phyloP scores from a whole-genome alignment of 257 asterid genomes.

The Gentiana straminea region DNA sequence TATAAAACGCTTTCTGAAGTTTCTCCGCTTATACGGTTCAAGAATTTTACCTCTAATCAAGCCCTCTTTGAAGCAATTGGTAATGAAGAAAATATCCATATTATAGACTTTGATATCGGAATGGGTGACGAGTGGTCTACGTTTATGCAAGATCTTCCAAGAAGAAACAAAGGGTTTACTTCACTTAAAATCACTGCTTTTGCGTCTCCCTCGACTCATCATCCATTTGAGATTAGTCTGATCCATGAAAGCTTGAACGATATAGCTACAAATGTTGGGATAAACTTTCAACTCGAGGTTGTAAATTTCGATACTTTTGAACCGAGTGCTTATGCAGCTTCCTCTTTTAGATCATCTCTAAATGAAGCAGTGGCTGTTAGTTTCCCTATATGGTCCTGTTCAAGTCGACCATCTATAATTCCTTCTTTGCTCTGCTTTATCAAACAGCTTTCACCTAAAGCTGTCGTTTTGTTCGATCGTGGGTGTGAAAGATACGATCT shows the following conservation, averaged over 20 bases:
- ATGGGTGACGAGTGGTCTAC: conserved; percentile 59
- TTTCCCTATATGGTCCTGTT: conserved; percentile 41
- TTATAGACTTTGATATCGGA: conserved; percentile 52
- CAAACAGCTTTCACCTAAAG: conserved; percentile 37
- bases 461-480: conserved; percentile 32
- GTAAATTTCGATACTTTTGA: conserved; percentile 49
- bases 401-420: conserved; percentile 20
- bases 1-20: conserved; percentile 32
- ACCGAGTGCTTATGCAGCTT: conserved; percentile 22
- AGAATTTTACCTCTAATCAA: conserved; percentile 45
- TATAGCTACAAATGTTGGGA: conserved; percentile 35
- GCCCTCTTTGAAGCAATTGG: conserved; percentile 38
- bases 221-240: conserved; percentile 33
- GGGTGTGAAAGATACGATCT: conserved; percentile 42
- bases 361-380: conserved; percentile 37
- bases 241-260: conserved; percentile 39
- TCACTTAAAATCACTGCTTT: conserved; percentile 41
- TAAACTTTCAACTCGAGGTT: conserved; percentile 41
- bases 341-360: conserved; percentile 28
- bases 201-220: conserved; percentile 42
- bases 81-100: conserved; percentile 23
- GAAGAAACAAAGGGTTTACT: conserved; percentile 17
- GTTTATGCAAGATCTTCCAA: conserved; percentile 46
- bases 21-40: conserved; percentile 39
- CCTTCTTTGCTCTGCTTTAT: conserved; percentile 34